phyloP scores from a whole-genome alignment of 2,329 filamentous ascomycete genomes.

The Elsinoe australis region DNA sequence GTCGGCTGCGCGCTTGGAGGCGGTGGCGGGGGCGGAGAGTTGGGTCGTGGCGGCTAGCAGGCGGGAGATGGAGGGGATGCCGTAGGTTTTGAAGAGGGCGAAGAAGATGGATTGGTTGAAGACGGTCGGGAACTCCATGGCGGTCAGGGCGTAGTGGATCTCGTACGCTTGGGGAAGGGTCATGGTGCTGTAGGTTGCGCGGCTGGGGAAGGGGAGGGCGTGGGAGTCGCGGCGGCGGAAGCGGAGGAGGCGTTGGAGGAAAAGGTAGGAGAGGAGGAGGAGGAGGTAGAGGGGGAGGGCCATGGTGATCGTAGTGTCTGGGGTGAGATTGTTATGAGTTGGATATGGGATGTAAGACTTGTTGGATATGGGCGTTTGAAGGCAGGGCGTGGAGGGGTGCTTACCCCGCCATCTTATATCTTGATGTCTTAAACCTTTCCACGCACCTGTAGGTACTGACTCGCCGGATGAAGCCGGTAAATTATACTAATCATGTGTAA shows the following conservation, averaged over 20 bases:
- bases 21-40: conserved; percentile 21
- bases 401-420: too few relatives aligned
- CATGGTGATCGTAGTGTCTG: too few relatives aligned
- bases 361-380: too few relatives aligned
- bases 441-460: too few relatives aligned
- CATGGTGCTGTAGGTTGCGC: neutral
- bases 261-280: neutral
- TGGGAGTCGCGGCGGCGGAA: neutral
- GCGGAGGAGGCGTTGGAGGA: conserved; percentile 1
- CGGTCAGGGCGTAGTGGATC: neutral
- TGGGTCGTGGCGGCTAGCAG: conserved; percentile 19
- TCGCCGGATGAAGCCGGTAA: too few relatives aligned
- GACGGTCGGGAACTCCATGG: neutral
- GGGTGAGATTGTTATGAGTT: too few relatives aligned
- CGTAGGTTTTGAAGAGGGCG: conserved; percentile 18
- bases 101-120: conserved; percentile 5
- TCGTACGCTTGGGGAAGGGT: neutral
- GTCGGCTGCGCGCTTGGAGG: conserved; percentile 48
- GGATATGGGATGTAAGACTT: too few relatives aligned
- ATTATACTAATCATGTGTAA: too few relatives aligned
- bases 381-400: too few relatives aligned
- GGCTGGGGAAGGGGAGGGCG: neutral
- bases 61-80: conserved; percentile 19
- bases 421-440: too few relatives aligned
- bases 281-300: neutral